Evolutionary conservation across 2,329 filamentous ascomycete species (phyloP).

Genomic region (Plectosphaerella plurivora): DNA sequence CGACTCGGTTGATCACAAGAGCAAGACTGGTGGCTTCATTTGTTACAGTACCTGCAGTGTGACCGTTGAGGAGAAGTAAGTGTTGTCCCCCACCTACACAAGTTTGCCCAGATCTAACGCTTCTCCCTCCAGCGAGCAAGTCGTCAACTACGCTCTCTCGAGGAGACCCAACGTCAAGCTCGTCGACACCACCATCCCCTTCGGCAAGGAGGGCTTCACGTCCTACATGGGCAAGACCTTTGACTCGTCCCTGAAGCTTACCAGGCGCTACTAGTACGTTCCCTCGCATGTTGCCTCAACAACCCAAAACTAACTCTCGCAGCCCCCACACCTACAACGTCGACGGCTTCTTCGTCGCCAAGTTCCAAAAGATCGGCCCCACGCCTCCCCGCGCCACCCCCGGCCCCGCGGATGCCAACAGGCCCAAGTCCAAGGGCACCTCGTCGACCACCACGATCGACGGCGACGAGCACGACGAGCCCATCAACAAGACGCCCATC

Average conservation of each 20-base stretch:
- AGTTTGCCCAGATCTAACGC: not conserved
- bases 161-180: slow-evolving; percentile 92
- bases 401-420: slow-evolving; percentile 32
- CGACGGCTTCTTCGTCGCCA: slow-evolving; percentile 97
- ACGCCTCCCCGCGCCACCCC: slow-evolving; percentile 51
- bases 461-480: slow-evolving; percentile 31
- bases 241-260: slow-evolving; percentile 76
- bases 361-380: slow-evolving; percentile 88
- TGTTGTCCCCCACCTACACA: not conserved
- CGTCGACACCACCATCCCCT: slow-evolving; percentile 84
- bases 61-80: slow-evolving; percentile 72
- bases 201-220: slow-evolving; percentile 90
- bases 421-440: slow-evolving; percentile 12
- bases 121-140: slow-evolving; percentile 61
- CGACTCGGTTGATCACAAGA: slow-evolving; percentile 86
- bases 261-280: slow-evolving; percentile 67
- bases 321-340: slow-evolving; percentile 84
- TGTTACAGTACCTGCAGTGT: slow-evolving; percentile 97
- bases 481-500: slow-evolving; percentile 68
- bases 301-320: not conserved
- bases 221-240: slow-evolving; percentile 90
- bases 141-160: slow-evolving; percentile 88
- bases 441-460: slow-evolving; percentile 9
- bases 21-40: slow-evolving; percentile 90
- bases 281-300: not conserved